Conservation (phyloP, 2,329 filamentous ascomycete genomes). For the Penicillium corylophilum region DNA sequence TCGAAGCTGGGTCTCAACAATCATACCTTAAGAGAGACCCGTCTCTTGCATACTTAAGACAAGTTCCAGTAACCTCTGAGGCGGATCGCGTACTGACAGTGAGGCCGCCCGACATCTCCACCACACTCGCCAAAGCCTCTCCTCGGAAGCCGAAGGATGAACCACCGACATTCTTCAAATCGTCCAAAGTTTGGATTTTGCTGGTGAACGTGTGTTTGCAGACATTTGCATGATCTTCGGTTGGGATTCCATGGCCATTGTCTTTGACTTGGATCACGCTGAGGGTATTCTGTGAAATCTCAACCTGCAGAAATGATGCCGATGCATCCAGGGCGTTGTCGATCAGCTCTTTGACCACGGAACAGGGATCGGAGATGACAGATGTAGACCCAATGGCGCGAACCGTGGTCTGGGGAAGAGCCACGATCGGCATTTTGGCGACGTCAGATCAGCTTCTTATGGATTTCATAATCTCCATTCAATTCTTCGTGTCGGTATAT, state of each 20-base stretch:
- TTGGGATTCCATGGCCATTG: conserved; percentile 62
- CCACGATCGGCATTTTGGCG: conserved; percentile 46
- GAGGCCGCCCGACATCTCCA: conserved; percentile 56
- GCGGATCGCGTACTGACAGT: conserved; percentile 58
- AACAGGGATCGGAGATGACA: conserved; percentile 56
- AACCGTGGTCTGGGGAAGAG: conserved; percentile 44
- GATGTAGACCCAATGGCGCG: conserved; percentile 58
- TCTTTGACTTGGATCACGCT: conserved; percentile 64
- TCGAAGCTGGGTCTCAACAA: neutral
- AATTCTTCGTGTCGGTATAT: neutral
- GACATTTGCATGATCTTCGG: conserved; percentile 55
- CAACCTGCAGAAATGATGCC: conserved; percentile 57
- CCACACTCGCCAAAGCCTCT: conserved; percentile 62
- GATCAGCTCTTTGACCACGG: conserved; percentile 63
- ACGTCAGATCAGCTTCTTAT: conserved; percentile 8
- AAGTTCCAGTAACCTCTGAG: conserved; percentile 55
- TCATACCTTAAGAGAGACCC: conserved; percentile 51
- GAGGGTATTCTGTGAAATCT: conserved; percentile 59
- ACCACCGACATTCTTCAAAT: conserved; percentile 56
- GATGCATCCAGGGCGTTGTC: conserved; percentile 67
- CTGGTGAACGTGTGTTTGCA: conserved; percentile 62
- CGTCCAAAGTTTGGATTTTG: conserved; percentile 60
- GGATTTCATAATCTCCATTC: neutral
- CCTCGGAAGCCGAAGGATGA: conserved; percentile 63
- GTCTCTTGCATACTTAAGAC: conserved; percentile 51